Evolutionary conservation across 2,329 filamentous ascomycete species (phyloP), one percentile per base, ranked within the genome.

Genomic region (Cordyceps pruinosa): DNA sequence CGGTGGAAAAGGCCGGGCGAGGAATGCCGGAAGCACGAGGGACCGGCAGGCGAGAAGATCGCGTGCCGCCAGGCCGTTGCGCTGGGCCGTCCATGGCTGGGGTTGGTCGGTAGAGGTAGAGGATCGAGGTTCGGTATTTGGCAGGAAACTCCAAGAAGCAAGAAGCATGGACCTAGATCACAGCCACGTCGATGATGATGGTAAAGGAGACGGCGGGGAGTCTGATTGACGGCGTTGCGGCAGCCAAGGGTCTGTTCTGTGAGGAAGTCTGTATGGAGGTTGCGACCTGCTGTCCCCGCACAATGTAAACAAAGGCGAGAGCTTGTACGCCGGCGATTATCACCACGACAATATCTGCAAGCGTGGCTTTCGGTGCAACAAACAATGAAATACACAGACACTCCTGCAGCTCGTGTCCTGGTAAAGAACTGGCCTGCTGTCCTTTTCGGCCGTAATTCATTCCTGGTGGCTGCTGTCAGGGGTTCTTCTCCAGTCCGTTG

Each of bases 11-110:
- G 5, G 64, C 41, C 17, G 69, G 68, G 47, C 69, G 69, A 35
- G 70, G 66, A 32, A 72, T 65, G 35, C 60, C 65, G 13, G 71
- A 72, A 13, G 69, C 64, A 17, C 68, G 64, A 30, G 72, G 67
- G 12, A 71, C 56, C 21, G 72, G 73, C 13, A 75, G 67, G 58
- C 72, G 71, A 30, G 73, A 75, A 25, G 69, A 56, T 30, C 73
- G 71, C 39, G 71, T 71, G 56, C 66, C 67, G 60, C 68, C 72
- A 41, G 62, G 61, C 60, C 71, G 70, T 68, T 81, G 67, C 57
- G 66, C 52, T 3, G 66, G 63, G 35, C 61, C 64, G 37, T 71
- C 69, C 70, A 72, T 72, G 59, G 30, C 42, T 32, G 42, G 32
- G 4, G 21, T 21, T 23, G 49, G n/a, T 28, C 5, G 3, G n/a